Conservation (phyloP, 192 early-diverging fungal genomes). For the Entomortierella beljakovae region DNA sequence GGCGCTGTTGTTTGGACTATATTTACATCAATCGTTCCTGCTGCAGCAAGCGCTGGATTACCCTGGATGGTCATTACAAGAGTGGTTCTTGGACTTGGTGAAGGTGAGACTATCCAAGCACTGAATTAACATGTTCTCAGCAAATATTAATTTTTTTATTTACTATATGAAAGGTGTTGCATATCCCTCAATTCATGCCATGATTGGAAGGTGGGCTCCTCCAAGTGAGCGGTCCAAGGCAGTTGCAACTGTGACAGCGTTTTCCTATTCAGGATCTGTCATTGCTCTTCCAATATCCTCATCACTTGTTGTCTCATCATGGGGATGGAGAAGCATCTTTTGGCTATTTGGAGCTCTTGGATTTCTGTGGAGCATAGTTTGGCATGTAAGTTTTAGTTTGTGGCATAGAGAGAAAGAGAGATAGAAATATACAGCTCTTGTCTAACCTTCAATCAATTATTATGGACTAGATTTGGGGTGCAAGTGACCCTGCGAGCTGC, state of each 20-base stretch:
- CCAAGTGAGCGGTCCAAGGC: slow-evolving; percentile 45
- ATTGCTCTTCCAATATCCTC: slow-evolving; percentile 55
- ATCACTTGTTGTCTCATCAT: slow-evolving; percentile 40
- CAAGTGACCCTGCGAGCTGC: slow-evolving; percentile 33
- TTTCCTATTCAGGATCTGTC: slow-evolving; percentile 42
- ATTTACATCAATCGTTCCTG: slow-evolving; percentile 43
- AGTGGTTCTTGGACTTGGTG: slow-evolving; percentile 48
- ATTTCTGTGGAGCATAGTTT: slow-evolving; percentile 31
- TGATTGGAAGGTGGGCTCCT: slow-evolving; percentile 52
- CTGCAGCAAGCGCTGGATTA: slow-evolving; percentile 20
- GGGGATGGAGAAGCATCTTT: slow-evolving; percentile 58
- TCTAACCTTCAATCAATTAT: no score
- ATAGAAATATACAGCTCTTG: neutral
- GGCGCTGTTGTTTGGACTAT: slow-evolving; percentile 43
- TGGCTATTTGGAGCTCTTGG: slow-evolving; percentile 53
- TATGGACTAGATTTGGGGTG: slow-evolving; percentile 49
- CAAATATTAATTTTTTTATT: neutral
- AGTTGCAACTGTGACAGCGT: slow-evolving; percentile 44
- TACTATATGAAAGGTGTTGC: slow-evolving; percentile 20
- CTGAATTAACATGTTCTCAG: no score
- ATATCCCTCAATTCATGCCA: slow-evolving; percentile 49
- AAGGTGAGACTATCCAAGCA: slow-evolving; percentile 13
- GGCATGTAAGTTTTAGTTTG: slow-evolving; percentile 51
- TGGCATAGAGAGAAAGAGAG: neutral
- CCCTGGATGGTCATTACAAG: slow-evolving; percentile 31